phyloP scores from a whole-genome alignment of 1,284 basidiomycete genomes.

The Moesziomyces sp. region DNA sequence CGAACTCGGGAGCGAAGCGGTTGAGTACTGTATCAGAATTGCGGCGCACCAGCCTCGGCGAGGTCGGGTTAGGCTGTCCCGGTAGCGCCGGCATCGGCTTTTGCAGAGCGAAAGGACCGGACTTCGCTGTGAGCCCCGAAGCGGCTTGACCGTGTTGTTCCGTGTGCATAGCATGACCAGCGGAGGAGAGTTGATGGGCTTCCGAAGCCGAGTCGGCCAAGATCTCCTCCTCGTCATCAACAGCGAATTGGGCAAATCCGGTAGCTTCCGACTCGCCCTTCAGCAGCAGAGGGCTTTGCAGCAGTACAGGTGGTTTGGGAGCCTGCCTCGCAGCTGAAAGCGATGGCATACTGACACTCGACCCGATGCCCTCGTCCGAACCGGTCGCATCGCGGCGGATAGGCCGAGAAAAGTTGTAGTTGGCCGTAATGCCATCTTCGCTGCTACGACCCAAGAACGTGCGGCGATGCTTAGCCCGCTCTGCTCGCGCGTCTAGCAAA shows the following conservation, averaged over 20 bases:
- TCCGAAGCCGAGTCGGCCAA: slow-evolving; percentile 20
- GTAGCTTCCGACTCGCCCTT: slow-evolving; percentile 31
- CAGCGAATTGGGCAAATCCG: slow-evolving; percentile 23
- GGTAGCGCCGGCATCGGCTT: slow-evolving; percentile 22
- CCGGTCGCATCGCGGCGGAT: slow-evolving; percentile 16
- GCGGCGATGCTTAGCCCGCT: slow-evolving; percentile 21
- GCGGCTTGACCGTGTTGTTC: neutral
- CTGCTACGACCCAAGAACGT: slow-evolving; percentile 22
- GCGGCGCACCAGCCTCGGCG: slow-evolving; percentile 20
- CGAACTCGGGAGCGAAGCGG: slow-evolving; percentile 14
- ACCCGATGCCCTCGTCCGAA: slow-evolving; percentile 1
- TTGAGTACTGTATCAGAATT: slow-evolving; percentile 36
- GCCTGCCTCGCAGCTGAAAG: slow-evolving; percentile 7
- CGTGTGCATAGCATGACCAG: neutral
- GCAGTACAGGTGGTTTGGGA: slow-evolving; percentile 13
- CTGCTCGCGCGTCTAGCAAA: slow-evolving; percentile 9
- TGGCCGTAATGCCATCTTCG: slow-evolving; percentile 14
- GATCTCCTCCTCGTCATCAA: slow-evolving; percentile 28
- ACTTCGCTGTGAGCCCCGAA: neutral
- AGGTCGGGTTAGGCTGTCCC: neutral
- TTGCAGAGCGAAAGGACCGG: neutral
- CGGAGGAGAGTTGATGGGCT: slow-evolving; percentile 12
- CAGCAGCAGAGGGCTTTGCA: slow-evolving; percentile 33
- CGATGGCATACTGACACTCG: slow-evolving; percentile 22
- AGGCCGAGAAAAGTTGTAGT: slow-evolving; percentile 36